Conservation (phyloP, 2,329 filamentous ascomycete species). For the Alternaria ethzedia region DNA sequence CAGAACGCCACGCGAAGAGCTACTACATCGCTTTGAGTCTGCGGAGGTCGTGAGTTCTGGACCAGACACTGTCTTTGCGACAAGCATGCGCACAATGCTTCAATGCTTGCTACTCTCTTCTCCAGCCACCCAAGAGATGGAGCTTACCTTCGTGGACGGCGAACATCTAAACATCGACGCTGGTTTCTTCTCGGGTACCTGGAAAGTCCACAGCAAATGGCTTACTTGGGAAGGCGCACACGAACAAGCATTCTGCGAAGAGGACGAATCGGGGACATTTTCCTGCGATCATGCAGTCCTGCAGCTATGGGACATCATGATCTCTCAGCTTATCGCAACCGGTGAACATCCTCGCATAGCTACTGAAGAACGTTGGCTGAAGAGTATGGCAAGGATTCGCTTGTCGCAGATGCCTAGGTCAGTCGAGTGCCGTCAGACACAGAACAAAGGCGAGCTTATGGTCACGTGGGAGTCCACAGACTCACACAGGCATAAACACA, state of each 20-base stretch:
- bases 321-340: background rate
- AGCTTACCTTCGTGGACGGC: background rate
- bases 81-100: background rate
- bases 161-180: background rate
- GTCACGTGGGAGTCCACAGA: background rate
- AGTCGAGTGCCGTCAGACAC: background rate
- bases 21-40: background rate
- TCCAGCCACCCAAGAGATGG: background rate
- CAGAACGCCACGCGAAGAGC: background rate
- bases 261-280: background rate
- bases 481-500: background rate
- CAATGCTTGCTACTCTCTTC: background rate
- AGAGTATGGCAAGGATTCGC: conserved; percentile 1
- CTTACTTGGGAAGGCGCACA: background rate
- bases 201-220: background rate
- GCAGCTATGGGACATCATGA: background rate
- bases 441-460: background rate
- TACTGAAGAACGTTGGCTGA: background rate
- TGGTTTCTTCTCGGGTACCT: background rate
- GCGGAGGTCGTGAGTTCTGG: too few species aligned
- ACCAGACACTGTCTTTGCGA: too few species aligned
- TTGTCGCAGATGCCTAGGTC: conserved; percentile 5
- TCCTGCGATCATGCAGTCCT: background rate
- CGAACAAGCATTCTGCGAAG: background rate
- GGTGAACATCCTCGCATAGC: background rate